These are phyloP conservation scores for Hanseniaspora occidentalis DNA, from an alignment of 805 yeast species.

Conservation along the genomic window DNA sequence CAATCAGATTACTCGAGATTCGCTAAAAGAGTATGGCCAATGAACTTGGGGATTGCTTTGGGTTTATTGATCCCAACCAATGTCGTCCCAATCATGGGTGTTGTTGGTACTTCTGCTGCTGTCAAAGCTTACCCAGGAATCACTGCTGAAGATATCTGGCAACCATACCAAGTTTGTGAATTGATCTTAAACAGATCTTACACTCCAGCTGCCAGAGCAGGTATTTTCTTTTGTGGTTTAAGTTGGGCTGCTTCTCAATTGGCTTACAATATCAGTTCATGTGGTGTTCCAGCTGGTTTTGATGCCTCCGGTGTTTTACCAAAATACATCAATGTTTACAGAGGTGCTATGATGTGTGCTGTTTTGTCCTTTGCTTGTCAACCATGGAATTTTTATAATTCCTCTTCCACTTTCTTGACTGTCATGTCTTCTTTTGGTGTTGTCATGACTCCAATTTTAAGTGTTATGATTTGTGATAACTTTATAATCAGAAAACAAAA, in stretches of 20 bases:
- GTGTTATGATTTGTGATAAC: slow-evolving; percentile 30
- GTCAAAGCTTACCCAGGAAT: slow-evolving; percentile 18
- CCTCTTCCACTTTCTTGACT: slow-evolving; percentile 25
- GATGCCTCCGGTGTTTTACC: slow-evolving; percentile 30
- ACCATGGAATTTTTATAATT: slow-evolving; percentile 30
- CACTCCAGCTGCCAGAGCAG: slow-evolving; percentile 27
- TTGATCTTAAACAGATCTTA: slow-evolving; percentile 21
- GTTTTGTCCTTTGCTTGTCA: slow-evolving; percentile 25
- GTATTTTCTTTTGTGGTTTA: slow-evolving; percentile 28
- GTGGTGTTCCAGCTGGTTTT: slow-evolving; percentile 33
- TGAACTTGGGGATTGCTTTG: slow-evolving; percentile 23
- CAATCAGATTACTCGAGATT: slow-evolving; percentile 31
- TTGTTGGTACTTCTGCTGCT: slow-evolving; percentile 30
- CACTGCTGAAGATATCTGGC: slow-evolving; percentile 23
- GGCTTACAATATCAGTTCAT: slow-evolving; percentile 28
- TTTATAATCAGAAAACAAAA: slow-evolving; percentile 26
- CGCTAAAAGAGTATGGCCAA: slow-evolving; percentile 22
- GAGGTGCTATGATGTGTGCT: slow-evolving; percentile 29
- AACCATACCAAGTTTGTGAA: slow-evolving; percentile 25
- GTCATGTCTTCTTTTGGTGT: slow-evolving; percentile 29
- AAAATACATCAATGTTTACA: slow-evolving; percentile 27
- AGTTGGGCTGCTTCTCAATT: slow-evolving; percentile 28
- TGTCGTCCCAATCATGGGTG: slow-evolving; percentile 31
- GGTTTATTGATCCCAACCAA: slow-evolving; percentile 28
- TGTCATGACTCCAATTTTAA: slow-evolving; percentile 27